These are phyloP conservation scores for Chenopodium berlandieri DNA, from an alignment of 148 eudicot genomes.

Conservation along the genomic window DNA sequence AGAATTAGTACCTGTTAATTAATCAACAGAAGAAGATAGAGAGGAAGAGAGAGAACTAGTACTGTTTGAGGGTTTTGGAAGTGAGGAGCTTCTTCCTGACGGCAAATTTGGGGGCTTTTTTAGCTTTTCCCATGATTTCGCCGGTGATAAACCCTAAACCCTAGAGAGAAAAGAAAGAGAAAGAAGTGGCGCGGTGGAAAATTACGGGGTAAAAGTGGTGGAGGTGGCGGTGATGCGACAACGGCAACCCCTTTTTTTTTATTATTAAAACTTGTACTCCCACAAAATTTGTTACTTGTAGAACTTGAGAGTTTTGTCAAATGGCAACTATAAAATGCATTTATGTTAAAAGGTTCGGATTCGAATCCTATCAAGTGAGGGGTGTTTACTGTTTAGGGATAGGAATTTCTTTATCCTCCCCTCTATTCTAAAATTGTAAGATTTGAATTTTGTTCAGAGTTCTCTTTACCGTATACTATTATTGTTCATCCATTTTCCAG, in stretches of 20 bases:
- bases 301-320: too few relatives aligned
- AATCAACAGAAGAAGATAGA: background rate
- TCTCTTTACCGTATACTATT: too few relatives aligned
- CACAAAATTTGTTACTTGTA: too few relatives aligned
- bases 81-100: slow-evolving; percentile 83
- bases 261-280: too few relatives aligned
- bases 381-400: too few relatives aligned
- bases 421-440: too few relatives aligned
- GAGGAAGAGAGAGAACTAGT: slow-evolving; percentile 6
- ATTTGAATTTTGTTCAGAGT: too few relatives aligned
- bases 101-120: slow-evolving; percentile 85
- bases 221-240: slow-evolving; percentile 5
- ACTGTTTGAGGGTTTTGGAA: slow-evolving; percentile 79
- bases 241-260: background rate
- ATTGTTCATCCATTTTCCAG: too few relatives aligned
- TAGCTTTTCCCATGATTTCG: slow-evolving; percentile 75
- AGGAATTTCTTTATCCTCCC: too few relatives aligned
- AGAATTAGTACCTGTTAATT: background rate
- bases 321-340: too few relatives aligned
- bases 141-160: slow-evolving; percentile 37
- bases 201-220: background rate
- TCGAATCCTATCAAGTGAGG: too few relatives aligned
- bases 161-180: slow-evolving; percentile 1
- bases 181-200: background rate
- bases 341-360: too few relatives aligned